Conservation (phyloP, 2,329 filamentous ascomycete genomes). For the Tympanopsis confertula region DNA sequence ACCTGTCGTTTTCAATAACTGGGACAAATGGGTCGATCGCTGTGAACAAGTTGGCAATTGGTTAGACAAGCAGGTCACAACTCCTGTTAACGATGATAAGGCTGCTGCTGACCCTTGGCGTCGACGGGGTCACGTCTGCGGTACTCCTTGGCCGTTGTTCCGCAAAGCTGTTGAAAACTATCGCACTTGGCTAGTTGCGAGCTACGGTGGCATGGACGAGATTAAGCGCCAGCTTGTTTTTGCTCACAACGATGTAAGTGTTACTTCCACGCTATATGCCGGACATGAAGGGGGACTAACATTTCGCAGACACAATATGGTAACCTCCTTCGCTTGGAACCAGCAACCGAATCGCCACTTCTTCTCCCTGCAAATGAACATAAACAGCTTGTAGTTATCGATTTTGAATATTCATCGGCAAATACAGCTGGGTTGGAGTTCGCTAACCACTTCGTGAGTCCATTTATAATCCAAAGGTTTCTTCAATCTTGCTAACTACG, state of each 20-base stretch:
- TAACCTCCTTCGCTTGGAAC: slow-evolving; percentile 50
- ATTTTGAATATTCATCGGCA: slow-evolving; percentile 65
- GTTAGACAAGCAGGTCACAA: slow-evolving; percentile 45
- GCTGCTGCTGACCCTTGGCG: slow-evolving; percentile 39
- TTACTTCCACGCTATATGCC: neutral
- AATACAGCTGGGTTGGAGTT: slow-evolving; percentile 61
- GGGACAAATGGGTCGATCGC: slow-evolving; percentile 52
- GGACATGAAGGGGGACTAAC: slow-evolving; percentile 1
- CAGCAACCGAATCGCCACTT: slow-evolving; percentile 41
- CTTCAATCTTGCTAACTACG: neutral
- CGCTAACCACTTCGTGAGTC: slow-evolving; percentile 52
- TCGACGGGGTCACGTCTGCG: neutral
- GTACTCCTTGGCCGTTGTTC: neutral
- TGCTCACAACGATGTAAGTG: slow-evolving; percentile 4
- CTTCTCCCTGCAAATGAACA: slow-evolving; percentile 59
- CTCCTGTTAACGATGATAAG: slow-evolving; percentile 15
- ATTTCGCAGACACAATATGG: slow-evolving; percentile 57
- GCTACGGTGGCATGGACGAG: slow-evolving; percentile 38
- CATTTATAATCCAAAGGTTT: neutral
- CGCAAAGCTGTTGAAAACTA: slow-evolving; percentile 8
- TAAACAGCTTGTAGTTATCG: slow-evolving; percentile 64
- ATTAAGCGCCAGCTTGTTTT: slow-evolving; percentile 50
- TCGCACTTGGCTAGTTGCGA: slow-evolving; percentile 1
- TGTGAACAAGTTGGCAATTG: slow-evolving; percentile 37
- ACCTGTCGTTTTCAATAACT: slow-evolving; percentile 59